Evolutionary conservation across 2,329 filamentous ascomycete species (phyloP).

Genomic region (Pseudocercospora pini-densiflorae): DNA sequence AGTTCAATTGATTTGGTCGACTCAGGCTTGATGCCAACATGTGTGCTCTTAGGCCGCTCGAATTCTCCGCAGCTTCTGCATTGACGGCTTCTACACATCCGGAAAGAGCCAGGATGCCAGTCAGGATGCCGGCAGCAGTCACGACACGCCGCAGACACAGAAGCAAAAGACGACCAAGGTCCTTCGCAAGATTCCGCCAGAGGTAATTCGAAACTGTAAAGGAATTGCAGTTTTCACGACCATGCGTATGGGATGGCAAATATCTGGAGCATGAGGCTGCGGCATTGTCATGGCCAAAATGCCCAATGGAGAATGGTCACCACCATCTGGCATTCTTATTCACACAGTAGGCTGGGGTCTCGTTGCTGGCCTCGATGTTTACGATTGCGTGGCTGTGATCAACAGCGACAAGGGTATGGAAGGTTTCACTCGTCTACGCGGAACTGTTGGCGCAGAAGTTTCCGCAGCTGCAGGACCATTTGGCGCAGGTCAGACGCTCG

Average conservation of each 20-base stretch:
- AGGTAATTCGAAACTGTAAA: slow-evolving; percentile 82
- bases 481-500: slow-evolving; percentile 73
- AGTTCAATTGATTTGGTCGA: background rate
- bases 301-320: slow-evolving; percentile 85
- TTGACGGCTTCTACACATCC: slow-evolving; percentile 68
- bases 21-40: background rate
- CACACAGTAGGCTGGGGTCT: slow-evolving; percentile 88
- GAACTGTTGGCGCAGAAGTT: slow-evolving; percentile 80
- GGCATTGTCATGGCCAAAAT: slow-evolving; percentile 82
- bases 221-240: slow-evolving; percentile 92
- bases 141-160: too few relatives aligned
- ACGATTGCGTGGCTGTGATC: slow-evolving; percentile 91
- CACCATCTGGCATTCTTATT: slow-evolving; percentile 84
- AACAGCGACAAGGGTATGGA: slow-evolving; percentile 84
- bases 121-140: slow-evolving; percentile 26
- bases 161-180: slow-evolving; percentile 56
- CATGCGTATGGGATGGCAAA: slow-evolving; percentile 88
- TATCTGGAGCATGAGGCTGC: slow-evolving; percentile 86
- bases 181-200: slow-evolving; percentile 78
- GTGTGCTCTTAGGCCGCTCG: slow-evolving; percentile 67
- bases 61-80: slow-evolving; percentile 83
- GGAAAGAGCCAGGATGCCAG: slow-evolving; percentile 50
- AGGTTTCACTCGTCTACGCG: slow-evolving; percentile 75
- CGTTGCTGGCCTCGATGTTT: slow-evolving; percentile 86
- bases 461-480: slow-evolving; percentile 76